Percentiles rank a stretch among this genome's conserved stretches.
phyloP scores from a whole-genome alignment of 2,329 filamentous ascomycete species.

The Mollisia scopiformis region DNA sequence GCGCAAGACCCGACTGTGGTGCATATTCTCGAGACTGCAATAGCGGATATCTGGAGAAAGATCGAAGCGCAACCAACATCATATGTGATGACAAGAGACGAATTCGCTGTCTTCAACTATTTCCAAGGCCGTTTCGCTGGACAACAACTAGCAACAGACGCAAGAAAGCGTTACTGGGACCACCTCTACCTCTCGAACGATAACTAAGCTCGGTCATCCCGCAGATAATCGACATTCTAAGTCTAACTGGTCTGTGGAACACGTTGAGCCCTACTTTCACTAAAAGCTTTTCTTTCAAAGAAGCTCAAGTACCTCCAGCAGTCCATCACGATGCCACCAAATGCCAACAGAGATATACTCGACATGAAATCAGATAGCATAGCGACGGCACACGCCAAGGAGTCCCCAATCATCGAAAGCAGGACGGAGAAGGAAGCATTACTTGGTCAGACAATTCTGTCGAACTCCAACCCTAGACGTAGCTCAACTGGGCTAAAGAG shows the following conservation, averaged over 20 bases:
- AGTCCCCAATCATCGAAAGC: not conserved
- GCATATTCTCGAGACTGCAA: constrained; percentile 65
- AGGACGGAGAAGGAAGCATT: not conserved
- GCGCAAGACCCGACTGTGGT: constrained; percentile 63
- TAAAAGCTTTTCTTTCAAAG: not conserved
- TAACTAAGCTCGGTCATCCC: not conserved
- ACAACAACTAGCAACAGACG: constrained; percentile 49
- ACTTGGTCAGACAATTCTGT: not conserved
- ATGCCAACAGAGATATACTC: not conserved
- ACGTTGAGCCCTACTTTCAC: not conserved
- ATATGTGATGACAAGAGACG: constrained; percentile 77
- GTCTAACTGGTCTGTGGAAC: not conserved
- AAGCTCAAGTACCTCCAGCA: not conserved
- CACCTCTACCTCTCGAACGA: constrained; percentile 33
- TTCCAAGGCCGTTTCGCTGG: constrained; percentile 70
- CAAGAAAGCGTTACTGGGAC: constrained; percentile 58
- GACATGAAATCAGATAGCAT: not conserved
- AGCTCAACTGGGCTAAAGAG: not conserved
- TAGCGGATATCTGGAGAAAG: constrained; percentile 68
- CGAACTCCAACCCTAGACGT: not conserved
- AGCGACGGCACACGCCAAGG: not conserved
- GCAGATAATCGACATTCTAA: no score
- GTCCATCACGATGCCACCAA: not conserved
- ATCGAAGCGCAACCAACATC: constrained; percentile 64
- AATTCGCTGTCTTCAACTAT: constrained; percentile 88